These are phyloP conservation scores for Trypanosoma mega DNA, from an alignment of 208 protist genomes.

Conservation along the genomic window DNA sequence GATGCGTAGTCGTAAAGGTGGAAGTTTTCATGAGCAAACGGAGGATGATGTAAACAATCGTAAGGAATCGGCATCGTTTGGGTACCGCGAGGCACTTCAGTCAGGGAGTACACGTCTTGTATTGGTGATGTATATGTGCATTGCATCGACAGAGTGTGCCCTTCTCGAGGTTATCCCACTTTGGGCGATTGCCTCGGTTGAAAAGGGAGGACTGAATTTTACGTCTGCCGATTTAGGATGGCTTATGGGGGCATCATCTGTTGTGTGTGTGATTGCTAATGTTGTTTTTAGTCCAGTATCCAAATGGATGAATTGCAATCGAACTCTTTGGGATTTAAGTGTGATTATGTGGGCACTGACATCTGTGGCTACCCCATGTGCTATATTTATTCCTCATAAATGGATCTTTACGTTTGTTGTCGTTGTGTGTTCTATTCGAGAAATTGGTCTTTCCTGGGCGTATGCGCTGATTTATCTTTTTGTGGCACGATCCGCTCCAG, in stretches of 20 bases:
- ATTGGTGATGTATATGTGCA: conserved; percentile 26
- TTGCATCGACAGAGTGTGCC: conserved; percentile 17
- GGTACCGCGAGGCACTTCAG: conserved; percentile 25
- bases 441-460: conserved; percentile 48
- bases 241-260: conserved; percentile 48
- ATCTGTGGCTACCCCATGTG: conserved; percentile 9
- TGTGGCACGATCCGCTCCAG: conserved; percentile 40
- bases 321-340: conserved; percentile 17
- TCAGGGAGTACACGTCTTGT: conserved; percentile 17
- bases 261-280: conserved; percentile 52
- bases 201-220: conserved; percentile 40
- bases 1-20: conserved; percentile 17
- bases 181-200: conserved; percentile 38
- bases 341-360: conserved; percentile 13
- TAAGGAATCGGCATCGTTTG: conserved; percentile 13
- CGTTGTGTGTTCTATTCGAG: conserved; percentile 33
- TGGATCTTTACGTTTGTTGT: conserved; percentile 30
- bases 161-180: conserved; percentile 53
- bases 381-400: conserved; percentile 6
- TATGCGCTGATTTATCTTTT: conserved; percentile 60
- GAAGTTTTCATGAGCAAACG: background rate
- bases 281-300: conserved; percentile 42
- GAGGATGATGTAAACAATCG: conserved; percentile 1
- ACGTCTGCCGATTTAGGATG: conserved; percentile 27
- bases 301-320: conserved; percentile 20